These are phyloP conservation scores for Bipolaris victoriae DNA, from an alignment of 2,329 filamentous ascomycete genomes.

Conservation along the genomic window DNA sequence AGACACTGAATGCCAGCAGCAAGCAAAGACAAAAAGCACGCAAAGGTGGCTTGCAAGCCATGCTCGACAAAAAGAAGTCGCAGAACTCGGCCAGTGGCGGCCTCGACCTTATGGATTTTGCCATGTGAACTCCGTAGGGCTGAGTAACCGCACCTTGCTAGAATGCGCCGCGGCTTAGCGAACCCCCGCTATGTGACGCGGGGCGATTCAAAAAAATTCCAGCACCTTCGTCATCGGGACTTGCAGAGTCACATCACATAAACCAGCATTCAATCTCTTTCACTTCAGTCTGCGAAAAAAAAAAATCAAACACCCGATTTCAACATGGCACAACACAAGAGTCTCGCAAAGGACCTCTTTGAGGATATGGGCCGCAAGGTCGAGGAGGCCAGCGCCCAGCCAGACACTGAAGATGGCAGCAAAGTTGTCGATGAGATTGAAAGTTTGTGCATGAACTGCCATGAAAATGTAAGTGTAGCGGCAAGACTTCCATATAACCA, in stretches of 20 bases:
- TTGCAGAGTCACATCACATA: constrained; percentile 10
- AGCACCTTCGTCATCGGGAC: constrained; percentile 26
- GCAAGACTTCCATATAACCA: constrained; percentile 4
- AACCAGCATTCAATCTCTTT: not conserved
- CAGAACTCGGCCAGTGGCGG: constrained; percentile 43
- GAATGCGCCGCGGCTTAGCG: constrained; percentile 31
- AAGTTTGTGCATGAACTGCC: constrained; percentile 62
- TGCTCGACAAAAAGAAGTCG: constrained; percentile 56
- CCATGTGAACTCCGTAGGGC: constrained; percentile 51
- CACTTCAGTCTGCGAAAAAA: not conserved
- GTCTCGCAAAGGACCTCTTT: constrained; percentile 57
- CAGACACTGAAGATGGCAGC: constrained; percentile 45
- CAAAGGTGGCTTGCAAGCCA: constrained; percentile 61
- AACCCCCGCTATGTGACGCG: constrained; percentile 38
- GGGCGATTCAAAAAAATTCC: constrained; percentile 47
- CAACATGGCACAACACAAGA: constrained; percentile 45
- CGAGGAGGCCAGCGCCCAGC: constrained; percentile 47
- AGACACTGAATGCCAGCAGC: constrained; percentile 55
- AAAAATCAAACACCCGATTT: not conserved
- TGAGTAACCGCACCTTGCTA: constrained; percentile 23
- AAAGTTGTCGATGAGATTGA: constrained; percentile 61
- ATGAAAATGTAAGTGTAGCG: constrained; percentile 51
- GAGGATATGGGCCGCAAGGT: constrained; percentile 60
- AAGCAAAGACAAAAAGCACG: constrained; percentile 63
- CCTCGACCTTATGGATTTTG: constrained; percentile 62